Evolutionary conservation across 2,329 filamentous ascomycete genomes (phyloP), one percentile per base, ranked within the genome.

Genomic region (Fusarium oligoseptatum): DNA sequence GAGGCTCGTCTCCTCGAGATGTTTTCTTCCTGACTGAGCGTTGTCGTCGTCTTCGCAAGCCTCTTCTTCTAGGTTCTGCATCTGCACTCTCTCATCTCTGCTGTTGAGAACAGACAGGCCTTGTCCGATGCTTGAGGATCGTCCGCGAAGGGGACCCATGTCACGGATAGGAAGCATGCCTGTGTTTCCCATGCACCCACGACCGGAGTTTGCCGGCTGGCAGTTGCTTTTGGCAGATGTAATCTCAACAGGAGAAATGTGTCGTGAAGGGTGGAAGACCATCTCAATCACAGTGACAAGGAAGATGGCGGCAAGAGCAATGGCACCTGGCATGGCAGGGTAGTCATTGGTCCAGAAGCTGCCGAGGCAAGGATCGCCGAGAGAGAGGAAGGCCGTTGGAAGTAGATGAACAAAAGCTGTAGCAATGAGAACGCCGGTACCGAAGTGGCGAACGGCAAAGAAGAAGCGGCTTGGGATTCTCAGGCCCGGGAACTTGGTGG

Each of bases 231-330:
- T 14, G 52, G 20, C 8, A 11, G 71, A 69, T 4, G 58, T 63
- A 2, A 66, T 37, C 45, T 77, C 61, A 20, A 72, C 66, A 3
- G 80, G 72, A 1, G 75, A 73, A 14, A 80, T 69, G 60, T 81
- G 82, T 17, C 84, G 80, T 17, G 82, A 82, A 0, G 86, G 86
- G 45, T 86, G 85, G 66, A 92, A 89, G 29, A 88, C 83, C 88
- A 91, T 97, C 82, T 98, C 95, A 70, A 98, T 88, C 12, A 92
- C 87, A 11, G 96, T 93, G 8, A 98, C 95, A 11, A 94, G 87
- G 76, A 97, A 88, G 41, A 95, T 93, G 32, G 93, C 92, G 12
- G 91, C 85, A 90, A 97, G 94, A 58, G 94, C 92, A 67, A 97
- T 91, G 61, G 95, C 88, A 5, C 95, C 94, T 1, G 94, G 91